Evolutionary conservation across 805 yeast species (phyloP).

Genomic region (Zygotorulaspora sp.): DNA sequence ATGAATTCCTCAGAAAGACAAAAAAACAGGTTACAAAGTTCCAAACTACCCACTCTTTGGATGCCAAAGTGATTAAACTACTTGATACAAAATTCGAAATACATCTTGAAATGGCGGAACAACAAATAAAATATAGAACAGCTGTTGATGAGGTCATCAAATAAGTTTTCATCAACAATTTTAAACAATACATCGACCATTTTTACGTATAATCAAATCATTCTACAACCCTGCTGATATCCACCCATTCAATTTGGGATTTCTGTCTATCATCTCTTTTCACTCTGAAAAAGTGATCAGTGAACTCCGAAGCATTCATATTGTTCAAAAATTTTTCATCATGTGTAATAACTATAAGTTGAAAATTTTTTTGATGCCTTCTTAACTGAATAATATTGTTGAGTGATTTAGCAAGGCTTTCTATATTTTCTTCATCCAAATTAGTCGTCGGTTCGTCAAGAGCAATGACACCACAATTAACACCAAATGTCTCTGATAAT

Average conservation of each 20-base stretch:
- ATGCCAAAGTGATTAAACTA: slow-evolving; percentile 9
- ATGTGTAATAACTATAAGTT: slow-evolving; percentile 91
- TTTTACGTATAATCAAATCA: too few relatives aligned
- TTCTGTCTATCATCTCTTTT: slow-evolving; percentile 76
- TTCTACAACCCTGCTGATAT: slow-evolving; percentile 39
- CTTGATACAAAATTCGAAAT: slow-evolving; percentile 26
- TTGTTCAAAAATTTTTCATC: slow-evolving; percentile 85
- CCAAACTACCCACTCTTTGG: not conserved
- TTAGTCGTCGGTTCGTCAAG: slow-evolving; percentile 98
- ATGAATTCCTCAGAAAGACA: slow-evolving; percentile 6
- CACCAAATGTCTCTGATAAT: slow-evolving; percentile 91
- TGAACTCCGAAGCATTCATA: slow-evolving; percentile 79
- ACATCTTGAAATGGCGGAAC: slow-evolving; percentile 35
- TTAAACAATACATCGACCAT: too few relatives aligned
- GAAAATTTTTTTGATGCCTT: slow-evolving; percentile 79
- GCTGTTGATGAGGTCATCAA: slow-evolving; percentile 16
- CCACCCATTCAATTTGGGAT: slow-evolving; percentile 64
- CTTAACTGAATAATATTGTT: slow-evolving; percentile 71
- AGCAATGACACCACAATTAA: slow-evolving; percentile 92
- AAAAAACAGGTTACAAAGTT: slow-evolving; percentile 1
- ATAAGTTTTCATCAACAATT: too few relatives aligned
- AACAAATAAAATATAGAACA: slow-evolving; percentile 33
- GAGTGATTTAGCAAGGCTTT: slow-evolving; percentile 77
- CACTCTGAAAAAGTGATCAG: slow-evolving; percentile 82
- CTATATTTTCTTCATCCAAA: slow-evolving; percentile 83